A percentile compares a stretch with the other conserved stretches of the same genome.
Evolutionary conservation across 306 rosid species (phyloP).

Genomic region (Vigna nakashimae): DNA sequence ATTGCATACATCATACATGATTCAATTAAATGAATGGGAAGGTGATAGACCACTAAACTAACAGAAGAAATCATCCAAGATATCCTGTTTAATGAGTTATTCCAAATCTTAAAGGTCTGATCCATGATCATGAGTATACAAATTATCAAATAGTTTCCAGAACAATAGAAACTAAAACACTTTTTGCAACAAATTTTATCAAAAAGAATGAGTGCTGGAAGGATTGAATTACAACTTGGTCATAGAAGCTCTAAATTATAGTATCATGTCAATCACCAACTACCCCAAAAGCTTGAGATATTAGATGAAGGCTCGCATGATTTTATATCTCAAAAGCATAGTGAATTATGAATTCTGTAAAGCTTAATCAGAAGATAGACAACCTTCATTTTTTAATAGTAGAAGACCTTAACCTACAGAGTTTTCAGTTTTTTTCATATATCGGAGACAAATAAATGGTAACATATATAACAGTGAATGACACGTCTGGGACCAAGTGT

Average conservation of each 20-base stretch:
- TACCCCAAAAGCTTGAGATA: constrained; percentile 9
- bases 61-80: neutral
- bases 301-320: neutral
- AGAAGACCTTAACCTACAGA: constrained; percentile 5
- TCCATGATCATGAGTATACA: neutral
- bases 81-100: constrained; percentile 4
- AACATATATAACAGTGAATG: neutral
- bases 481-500: neutral
- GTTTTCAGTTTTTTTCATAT: neutral
- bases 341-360: constrained; percentile 2
- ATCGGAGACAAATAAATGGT: neutral
- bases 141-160: constrained; percentile 11
- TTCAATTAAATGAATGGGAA: constrained; percentile 22
- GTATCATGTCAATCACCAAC: constrained; percentile 12
- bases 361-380: neutral
- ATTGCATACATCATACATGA: constrained; percentile 26
- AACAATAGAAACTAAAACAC: constrained; percentile 4
- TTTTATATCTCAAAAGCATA: neutral
- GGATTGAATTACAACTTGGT: neutral
- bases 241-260: neutral
- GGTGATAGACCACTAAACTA: constrained; percentile 2
- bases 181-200: neutral
- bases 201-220: neutral
- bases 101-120: constrained; percentile 10
- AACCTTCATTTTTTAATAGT: too few relatives aligned